These are phyloP conservation scores for Solanum clarkiae DNA, from an alignment of 257 asterid genomes.

Conservation along the genomic window DNA sequence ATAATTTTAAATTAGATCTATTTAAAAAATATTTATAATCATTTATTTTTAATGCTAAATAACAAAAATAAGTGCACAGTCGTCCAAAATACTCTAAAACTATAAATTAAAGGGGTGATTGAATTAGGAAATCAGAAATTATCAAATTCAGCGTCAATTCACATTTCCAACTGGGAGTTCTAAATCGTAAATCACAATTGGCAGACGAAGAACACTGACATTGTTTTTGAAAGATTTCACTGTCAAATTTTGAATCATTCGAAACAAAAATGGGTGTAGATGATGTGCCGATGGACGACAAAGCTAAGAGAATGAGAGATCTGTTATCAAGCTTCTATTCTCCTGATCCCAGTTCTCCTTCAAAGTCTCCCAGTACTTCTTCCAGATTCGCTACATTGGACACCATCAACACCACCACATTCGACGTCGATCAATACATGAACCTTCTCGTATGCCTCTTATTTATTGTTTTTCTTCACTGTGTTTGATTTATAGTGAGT, in stretches of 20 bases:
- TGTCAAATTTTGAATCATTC: neutral
- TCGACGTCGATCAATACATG: conserved; percentile 95
- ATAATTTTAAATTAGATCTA: too few species aligned
- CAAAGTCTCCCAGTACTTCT: conserved; percentile 25
- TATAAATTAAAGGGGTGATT: neutral
- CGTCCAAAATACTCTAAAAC: too few species aligned
- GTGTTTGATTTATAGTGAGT: neutral
- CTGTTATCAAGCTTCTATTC: conserved; percentile 92
- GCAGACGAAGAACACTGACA: neutral
- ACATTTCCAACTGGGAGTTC: neutral
- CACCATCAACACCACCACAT: conserved; percentile 75
- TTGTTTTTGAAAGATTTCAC: neutral
- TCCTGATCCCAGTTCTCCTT: conserved; percentile 41
- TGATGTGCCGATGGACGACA: conserved; percentile 61
- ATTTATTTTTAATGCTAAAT: too few species aligned
- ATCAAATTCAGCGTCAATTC: neutral
- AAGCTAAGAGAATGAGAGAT: conserved; percentile 97
- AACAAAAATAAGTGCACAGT: too few species aligned
- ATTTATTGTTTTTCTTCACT: neutral
- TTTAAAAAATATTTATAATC: too few species aligned
- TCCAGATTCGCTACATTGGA: conserved; percentile 95
- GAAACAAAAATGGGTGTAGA: conserved; percentile 48
- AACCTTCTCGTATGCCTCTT: conserved; percentile 65
- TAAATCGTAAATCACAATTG: neutral
- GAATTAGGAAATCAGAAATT: neutral